Percentiles rank a stretch among this genome's conserved stretches.
Evolutionary conservation across 2,329 filamentous ascomycete genomes (phyloP).

Genomic region (Alternaria dauci): DNA sequence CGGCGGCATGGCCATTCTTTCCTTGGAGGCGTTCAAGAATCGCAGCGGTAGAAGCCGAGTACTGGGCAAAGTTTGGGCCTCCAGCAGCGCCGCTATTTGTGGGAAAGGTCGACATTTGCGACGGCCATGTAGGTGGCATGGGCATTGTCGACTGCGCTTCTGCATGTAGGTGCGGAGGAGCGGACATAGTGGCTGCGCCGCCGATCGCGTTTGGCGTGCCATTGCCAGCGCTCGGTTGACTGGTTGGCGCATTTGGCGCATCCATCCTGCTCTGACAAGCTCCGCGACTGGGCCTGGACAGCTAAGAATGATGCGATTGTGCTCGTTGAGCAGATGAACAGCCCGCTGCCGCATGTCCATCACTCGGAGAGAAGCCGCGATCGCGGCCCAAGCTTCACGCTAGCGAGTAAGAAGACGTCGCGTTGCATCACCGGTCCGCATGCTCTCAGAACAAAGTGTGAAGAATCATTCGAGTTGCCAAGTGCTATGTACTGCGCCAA

Average conservation of each 20-base stretch:
- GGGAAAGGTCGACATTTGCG: slow-evolving; percentile 38
- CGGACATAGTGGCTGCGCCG: slow-evolving; percentile 31
- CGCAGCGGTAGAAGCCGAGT: slow-evolving; percentile 53
- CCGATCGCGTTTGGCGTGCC: slow-evolving; percentile 23
- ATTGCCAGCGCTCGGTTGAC: slow-evolving; percentile 27
- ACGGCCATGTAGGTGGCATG: slow-evolving; percentile 36
- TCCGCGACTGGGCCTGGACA: slow-evolving; percentile 23
- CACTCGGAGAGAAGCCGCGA: slow-evolving; percentile 5
- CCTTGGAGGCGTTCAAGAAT: slow-evolving; percentile 52
- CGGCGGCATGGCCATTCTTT: slow-evolving; percentile 44
- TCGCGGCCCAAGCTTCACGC: slow-evolving; percentile 14
- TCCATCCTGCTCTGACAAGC: slow-evolving; percentile 28
- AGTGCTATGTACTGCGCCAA: not conserved
- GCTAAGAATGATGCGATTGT: slow-evolving; percentile 12
- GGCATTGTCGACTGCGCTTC: slow-evolving; percentile 23
- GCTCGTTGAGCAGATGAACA: not conserved
- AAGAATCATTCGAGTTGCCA: not conserved
- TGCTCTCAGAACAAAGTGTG: not conserved
- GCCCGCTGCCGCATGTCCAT: slow-evolving; percentile 4
- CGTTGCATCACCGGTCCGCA: slow-evolving; percentile 6
- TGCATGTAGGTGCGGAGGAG: slow-evolving; percentile 22
- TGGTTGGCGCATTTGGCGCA: slow-evolving; percentile 16
- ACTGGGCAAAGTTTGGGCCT: slow-evolving; percentile 39
- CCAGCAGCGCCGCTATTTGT: slow-evolving; percentile 21
- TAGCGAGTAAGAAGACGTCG: slow-evolving; percentile 6